phyloP scores from a whole-genome alignment of 2,329 filamentous ascomycete genomes.

The Fusarium pilosicola region DNA sequence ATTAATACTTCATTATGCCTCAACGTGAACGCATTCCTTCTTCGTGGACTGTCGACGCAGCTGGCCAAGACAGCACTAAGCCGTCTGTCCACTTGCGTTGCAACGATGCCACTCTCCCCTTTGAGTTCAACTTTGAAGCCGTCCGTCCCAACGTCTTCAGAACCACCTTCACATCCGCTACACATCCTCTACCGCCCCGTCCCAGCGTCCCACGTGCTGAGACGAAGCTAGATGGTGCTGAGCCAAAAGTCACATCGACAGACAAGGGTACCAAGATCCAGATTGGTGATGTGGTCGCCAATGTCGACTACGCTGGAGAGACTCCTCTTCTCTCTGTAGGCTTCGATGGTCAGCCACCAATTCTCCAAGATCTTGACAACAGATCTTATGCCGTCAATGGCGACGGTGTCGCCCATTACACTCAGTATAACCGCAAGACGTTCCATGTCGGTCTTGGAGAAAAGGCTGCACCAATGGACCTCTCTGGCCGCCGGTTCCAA shows the following conservation, averaged over 20 bases:
- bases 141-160: constrained; percentile 72
- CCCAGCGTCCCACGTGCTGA: constrained; percentile 65
- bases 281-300: constrained; percentile 61
- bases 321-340: constrained; percentile 67
- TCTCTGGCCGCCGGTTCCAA: constrained; percentile 72
- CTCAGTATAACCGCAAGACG: constrained; percentile 67
- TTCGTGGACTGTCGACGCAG: constrained; percentile 36
- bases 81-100: constrained; percentile 37
- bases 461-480: constrained; percentile 77
- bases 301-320: constrained; percentile 64
- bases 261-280: constrained; percentile 54
- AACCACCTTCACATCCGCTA: constrained; percentile 71
- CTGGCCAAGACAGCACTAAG: constrained; percentile 46
- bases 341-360: constrained; percentile 58
- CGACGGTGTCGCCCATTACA: constrained; percentile 71
- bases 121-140: constrained; percentile 71
- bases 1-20: constrained; percentile 28
- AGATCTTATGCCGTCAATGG: constrained; percentile 74
- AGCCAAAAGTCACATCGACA: constrained; percentile 46
- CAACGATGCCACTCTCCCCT: constrained; percentile 48
- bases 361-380: constrained; percentile 71
- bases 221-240: constrained; percentile 45
- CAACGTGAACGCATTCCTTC: constrained; percentile 46
- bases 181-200: constrained; percentile 72
- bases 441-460: constrained; percentile 78